Percentiles rank a stretch among this genome's conserved stretches.
Evolutionary conservation across 192 early-diverging fungal species (phyloP).

Genomic region (Backusella westeae): DNA sequence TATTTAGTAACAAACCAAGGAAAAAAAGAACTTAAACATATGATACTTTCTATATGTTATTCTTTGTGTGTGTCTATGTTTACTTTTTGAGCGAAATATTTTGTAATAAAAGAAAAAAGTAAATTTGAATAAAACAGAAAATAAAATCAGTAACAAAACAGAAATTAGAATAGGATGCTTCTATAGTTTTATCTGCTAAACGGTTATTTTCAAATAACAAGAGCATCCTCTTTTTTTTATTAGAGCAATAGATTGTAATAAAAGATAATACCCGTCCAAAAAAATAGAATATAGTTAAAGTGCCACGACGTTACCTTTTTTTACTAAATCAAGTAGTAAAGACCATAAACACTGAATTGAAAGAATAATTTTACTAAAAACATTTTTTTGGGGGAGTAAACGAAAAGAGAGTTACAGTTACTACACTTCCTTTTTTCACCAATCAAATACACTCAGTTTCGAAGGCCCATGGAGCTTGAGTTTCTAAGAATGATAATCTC

Average conservation of each 20-base stretch:
- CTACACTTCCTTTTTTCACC: neutral
- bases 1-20: neutral
- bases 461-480: neutral
- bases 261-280: neutral
- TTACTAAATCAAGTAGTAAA: neutral
- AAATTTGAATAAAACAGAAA: neutral
- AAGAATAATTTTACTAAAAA: slow-evolving; percentile 6
- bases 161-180: neutral
- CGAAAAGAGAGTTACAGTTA: neutral
- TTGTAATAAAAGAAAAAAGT: neutral
- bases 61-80: neutral
- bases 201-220: neutral
- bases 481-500: neutral
- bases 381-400: neutral
- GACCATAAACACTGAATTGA: neutral
- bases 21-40: neutral
- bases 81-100: neutral
- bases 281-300: neutral
- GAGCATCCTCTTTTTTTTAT: neutral
- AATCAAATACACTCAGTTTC: neutral
- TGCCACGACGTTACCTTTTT: neutral
- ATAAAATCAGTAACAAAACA: neutral
- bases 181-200: neutral
- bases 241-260: neutral
- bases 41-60: neutral